phyloP scores from a whole-genome alignment of 768 basidiomycete species.

The Naganishia vaughanmartiniae region DNA sequence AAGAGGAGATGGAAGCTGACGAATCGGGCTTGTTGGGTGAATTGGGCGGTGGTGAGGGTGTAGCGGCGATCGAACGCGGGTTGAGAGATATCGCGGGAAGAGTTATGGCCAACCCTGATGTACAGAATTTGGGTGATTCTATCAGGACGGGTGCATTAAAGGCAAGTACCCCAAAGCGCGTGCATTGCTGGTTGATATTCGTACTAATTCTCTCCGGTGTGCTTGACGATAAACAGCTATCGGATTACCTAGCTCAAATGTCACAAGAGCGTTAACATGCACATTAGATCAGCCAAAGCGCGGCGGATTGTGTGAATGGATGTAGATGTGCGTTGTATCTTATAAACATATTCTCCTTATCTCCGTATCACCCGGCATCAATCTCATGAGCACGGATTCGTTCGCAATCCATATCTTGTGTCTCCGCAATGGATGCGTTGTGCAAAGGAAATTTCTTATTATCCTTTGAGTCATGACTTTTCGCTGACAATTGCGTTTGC shows the following conservation, averaged over 20 bases:
- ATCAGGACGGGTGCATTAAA: slow-evolving; percentile 49
- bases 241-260: slow-evolving; percentile 41
- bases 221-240: slow-evolving; percentile 35
- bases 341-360: background rate
- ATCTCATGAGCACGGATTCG: too few species aligned
- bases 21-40: slow-evolving; percentile 42
- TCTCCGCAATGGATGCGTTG: too few species aligned
- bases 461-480: too few species aligned
- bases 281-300: too few species aligned
- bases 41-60: slow-evolving; percentile 47
- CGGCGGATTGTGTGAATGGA: background rate
- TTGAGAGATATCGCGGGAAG: slow-evolving; percentile 50
- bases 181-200: background rate
- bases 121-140: slow-evolving; percentile 49
- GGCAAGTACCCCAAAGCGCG: slow-evolving; percentile 36
- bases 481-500: too few species aligned
- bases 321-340: slow-evolving; percentile 7
- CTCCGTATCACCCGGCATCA: background rate
- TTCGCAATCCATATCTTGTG: too few species aligned
- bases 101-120: slow-evolving; percentile 51
- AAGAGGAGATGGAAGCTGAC: slow-evolving; percentile 59
- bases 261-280: slow-evolving; percentile 26
- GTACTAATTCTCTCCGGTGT: background rate
- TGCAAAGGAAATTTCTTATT: too few species aligned
- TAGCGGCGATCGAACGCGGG: slow-evolving; percentile 48